Base-by-base conservation (phyloP, 129 eudicot species). In the Saussurea involucrata region DNA sequence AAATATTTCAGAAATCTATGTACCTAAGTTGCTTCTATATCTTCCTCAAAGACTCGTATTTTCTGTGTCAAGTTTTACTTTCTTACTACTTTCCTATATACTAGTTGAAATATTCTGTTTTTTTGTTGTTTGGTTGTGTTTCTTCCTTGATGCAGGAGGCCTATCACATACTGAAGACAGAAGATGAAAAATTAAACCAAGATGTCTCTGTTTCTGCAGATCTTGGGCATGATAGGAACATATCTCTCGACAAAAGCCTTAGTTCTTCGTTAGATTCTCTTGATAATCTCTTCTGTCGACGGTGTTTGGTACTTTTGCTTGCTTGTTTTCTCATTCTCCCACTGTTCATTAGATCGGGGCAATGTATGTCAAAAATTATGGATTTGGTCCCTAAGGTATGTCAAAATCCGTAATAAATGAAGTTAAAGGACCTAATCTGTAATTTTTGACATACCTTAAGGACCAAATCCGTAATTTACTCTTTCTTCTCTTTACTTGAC, bases 281-380 rank as follows among this genome's bases (percentile, higher is more conserved):
- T 76, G 96, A 95, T 83, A 91, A 86, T 80, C 94, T 91, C 25
- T 95, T 95, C 78, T 95, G 98, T 67, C 97, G 98, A 12, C 98
- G 98, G 42, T 95, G 98, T 84, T 83, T 95, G 98, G 98, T 95
- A 92, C 49, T 67, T 81, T 33, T 40, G 42, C 44, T 55, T 18
- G 46, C 25, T 7, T 64, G 42, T 15, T 18, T 33, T 66, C 36
- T 29, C 69, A 33, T 73, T 60, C 31, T 63, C 60, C 36, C 63
- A 81, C 20, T 61, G 46, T 72, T 40, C 8, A 60, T 74, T 64
- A 61, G 27, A 60, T 69, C 12, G 9, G 24, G 71, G 36, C 18
- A 27, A 12, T 65, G 63, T 24, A n/a, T n/a, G n/a, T n/a, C n/a
- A n/a, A n/a, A n/a, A n/a, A n/a, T n/a, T n/a, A n/a, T n/a, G n/a